A percentile compares a stretch with the other conserved stretches of the same genome.
phyloP scores from a whole-genome alignment of 176 grass and related monocot genomes.

The Carex parvula region DNA sequence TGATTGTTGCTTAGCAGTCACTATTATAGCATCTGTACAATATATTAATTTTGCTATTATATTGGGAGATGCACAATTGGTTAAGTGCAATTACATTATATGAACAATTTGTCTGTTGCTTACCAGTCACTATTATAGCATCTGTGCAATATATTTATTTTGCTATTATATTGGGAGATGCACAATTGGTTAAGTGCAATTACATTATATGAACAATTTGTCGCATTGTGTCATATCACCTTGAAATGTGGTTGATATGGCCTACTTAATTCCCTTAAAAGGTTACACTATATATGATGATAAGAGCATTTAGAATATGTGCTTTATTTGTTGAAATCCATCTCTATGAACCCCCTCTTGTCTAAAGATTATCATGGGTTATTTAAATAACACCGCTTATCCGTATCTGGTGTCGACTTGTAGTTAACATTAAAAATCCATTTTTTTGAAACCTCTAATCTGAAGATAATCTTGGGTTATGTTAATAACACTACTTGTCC shows the following conservation, averaged over 20 bases:
- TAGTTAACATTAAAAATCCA: neutral
- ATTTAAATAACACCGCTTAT: constrained; percentile 5
- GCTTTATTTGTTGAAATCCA: constrained; percentile 18
- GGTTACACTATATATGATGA: constrained; percentile 25
- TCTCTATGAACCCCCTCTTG: neutral
- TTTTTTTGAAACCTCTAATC: neutral
- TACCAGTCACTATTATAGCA: neutral
- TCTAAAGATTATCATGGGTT: constrained; percentile 8
- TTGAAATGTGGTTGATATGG: neutral
- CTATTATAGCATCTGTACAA: neutral
- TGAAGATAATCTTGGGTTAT: constrained; percentile 2
- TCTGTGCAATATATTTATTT: neutral
- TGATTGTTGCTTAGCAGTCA: neutral
- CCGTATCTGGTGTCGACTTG: neutral
- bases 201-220: neutral
- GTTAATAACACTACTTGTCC: neutral
- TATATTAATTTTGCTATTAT: too few relatives aligned
- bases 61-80: too few relatives aligned
- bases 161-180: neutral
- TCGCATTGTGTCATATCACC: neutral
- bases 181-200: neutral
- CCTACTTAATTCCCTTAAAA: neutral
- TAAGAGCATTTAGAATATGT: constrained; percentile 28
- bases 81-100: too few relatives aligned
- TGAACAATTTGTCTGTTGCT: neutral